phyloP scores from a whole-genome alignment of 108 stramenopile species.

The Skeletonema grethae region DNA sequence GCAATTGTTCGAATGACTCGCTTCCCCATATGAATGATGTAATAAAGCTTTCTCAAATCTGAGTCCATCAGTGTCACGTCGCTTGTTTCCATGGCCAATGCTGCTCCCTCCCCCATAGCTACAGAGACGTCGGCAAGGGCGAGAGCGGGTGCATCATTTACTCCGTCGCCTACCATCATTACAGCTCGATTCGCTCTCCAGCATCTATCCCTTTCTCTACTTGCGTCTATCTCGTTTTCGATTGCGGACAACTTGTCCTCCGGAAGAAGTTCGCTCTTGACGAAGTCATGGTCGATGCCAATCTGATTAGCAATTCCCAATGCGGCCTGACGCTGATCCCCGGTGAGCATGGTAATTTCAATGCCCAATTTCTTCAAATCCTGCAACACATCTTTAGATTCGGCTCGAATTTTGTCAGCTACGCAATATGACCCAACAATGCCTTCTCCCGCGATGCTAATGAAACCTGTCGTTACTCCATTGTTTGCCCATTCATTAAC shows the following conservation, averaged over 20 bases:
- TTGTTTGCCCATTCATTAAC: slow-evolving; percentile 57
- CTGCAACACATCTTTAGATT: slow-evolving; percentile 55
- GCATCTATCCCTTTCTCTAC: slow-evolving; percentile 16
- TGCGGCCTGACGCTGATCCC: slow-evolving; percentile 87
- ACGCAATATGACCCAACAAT: slow-evolving; percentile 77
- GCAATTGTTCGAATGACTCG: slow-evolving; percentile 67
- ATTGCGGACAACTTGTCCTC: slow-evolving; percentile 69
- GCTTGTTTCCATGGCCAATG: slow-evolving; percentile 92
- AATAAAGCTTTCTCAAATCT: slow-evolving; percentile 66
- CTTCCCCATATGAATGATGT: slow-evolving; percentile 62
- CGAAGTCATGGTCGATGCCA: slow-evolving; percentile 55
- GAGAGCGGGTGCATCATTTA: slow-evolving; percentile 96
- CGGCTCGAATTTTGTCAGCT: slow-evolving; percentile 69
- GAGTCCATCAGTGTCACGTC: slow-evolving; percentile 82
- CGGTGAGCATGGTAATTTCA: slow-evolving; percentile 92
- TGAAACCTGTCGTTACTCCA: slow-evolving; percentile 71
- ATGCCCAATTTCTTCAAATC: slow-evolving; percentile 73
- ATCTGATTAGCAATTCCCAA: slow-evolving; percentile 70
- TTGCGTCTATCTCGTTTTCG: slow-evolving; percentile 20
- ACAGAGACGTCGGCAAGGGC: slow-evolving; percentile 93
- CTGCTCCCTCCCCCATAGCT: slow-evolving; percentile 96
- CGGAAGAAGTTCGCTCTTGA: slow-evolving; percentile 67
- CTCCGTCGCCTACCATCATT: slow-evolving; percentile 95
- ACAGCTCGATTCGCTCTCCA: slow-evolving; percentile 34
- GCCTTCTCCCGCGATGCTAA: slow-evolving; percentile 73